Evolutionary conservation across 495 filamentous ascomycete species (phyloP).

Genomic region (Podospora pseudoanserina): DNA sequence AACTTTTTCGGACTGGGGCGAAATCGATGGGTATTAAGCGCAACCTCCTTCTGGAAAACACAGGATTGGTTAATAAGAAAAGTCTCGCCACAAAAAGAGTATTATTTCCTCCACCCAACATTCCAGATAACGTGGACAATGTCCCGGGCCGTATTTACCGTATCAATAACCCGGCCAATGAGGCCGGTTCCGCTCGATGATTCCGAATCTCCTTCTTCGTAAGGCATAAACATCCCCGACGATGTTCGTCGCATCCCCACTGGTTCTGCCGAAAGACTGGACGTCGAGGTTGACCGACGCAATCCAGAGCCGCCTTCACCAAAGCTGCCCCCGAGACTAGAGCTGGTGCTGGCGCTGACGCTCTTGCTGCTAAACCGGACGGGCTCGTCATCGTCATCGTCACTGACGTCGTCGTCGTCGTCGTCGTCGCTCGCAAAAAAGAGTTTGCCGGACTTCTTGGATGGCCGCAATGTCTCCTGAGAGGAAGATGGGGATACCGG

Average conservation of each 20-base stretch:
- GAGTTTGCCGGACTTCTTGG: constrained; percentile 66
- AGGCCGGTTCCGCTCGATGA: constrained; percentile 51
- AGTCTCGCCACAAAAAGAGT: constrained; percentile 20
- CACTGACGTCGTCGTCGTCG: constrained; percentile 41
- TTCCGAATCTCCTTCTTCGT: constrained; percentile 64
- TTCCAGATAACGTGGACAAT: constrained; percentile 98
- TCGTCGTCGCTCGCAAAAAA: constrained; percentile 50
- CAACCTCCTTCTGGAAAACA: constrained; percentile 37
- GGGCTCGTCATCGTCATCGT: constrained; percentile 65
- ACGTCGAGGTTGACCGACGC: constrained; percentile 36
- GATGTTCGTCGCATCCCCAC: constrained; percentile 64
- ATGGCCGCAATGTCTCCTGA: constrained; percentile 70
- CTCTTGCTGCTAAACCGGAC: not conserved
- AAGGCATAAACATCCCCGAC: constrained; percentile 84
- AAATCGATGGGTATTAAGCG: constrained; percentile 29
- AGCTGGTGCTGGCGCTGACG: constrained; percentile 42
- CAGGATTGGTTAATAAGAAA: constrained; percentile 35
- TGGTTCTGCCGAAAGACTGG: constrained; percentile 39
- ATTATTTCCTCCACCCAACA: constrained; percentile 83
- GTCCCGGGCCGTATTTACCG: constrained; percentile 92
- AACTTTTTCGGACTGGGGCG: constrained; percentile 26
- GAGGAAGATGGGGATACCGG: constrained; percentile 61
- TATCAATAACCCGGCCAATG: constrained; percentile 82
- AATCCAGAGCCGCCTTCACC: constrained; percentile 24
- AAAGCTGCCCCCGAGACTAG: constrained; percentile 29